Conservation (phyloP, 1,139 yeast genomes). For the Debaryomyces udenii region DNA sequence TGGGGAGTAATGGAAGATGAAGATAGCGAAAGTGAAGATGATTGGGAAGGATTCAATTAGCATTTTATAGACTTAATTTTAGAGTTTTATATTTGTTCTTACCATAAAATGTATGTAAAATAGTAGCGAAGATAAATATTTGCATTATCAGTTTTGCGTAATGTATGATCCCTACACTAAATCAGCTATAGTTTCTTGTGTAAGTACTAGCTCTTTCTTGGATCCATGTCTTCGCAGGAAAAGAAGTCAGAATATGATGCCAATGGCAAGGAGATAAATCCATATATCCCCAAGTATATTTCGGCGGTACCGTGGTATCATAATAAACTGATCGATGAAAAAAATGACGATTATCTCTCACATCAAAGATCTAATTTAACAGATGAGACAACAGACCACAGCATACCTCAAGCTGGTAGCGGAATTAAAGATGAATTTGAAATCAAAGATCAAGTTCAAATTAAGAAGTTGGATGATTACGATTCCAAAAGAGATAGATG, state of each 20-base stretch:
- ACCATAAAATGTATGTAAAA: constrained; percentile 6
- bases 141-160: constrained; percentile 2
- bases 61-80: constrained; percentile 8
- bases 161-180: background rate
- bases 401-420: constrained; percentile 33
- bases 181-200: no score
- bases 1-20: constrained; percentile 61
- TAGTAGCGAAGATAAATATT: background rate
- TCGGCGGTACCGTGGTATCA: constrained; percentile 36
- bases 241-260: constrained; percentile 3
- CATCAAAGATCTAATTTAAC: constrained; percentile 24
- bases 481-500: constrained; percentile 78
- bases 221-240: constrained; percentile 7
- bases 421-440: constrained; percentile 39
- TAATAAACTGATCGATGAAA: constrained; percentile 13
- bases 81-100: background rate
- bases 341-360: constrained; percentile 23
- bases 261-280: constrained; percentile 17
- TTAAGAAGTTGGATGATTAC: constrained; percentile 48
- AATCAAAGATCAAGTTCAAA: constrained; percentile 14
- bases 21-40: constrained; percentile 24
- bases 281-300: constrained; percentile 36
- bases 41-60: constrained; percentile 34
- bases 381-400: constrained; percentile 29
- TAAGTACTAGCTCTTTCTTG: background rate